Evolutionary conservation across 2,329 filamentous ascomycete genomes (phyloP).

Genomic region (Colletotrichum horii): DNA sequence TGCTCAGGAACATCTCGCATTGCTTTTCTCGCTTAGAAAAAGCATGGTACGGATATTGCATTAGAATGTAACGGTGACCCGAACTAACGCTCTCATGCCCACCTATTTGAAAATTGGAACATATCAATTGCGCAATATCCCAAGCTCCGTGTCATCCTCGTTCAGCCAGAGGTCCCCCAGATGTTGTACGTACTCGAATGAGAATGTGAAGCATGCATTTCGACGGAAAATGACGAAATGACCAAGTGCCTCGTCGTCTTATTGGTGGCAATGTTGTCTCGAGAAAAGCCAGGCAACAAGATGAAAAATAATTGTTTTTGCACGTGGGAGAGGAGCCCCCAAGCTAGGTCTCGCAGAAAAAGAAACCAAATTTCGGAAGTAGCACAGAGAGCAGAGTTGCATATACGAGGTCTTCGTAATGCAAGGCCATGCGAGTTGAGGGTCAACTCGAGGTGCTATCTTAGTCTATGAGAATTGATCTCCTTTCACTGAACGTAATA

Average conservation of each 20-base stretch:
- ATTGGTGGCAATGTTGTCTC: not conserved
- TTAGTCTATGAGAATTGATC: not conserved
- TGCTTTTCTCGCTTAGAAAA: not conserved
- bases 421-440: not conserved
- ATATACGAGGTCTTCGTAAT: not conserved
- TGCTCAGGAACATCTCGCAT: not conserved
- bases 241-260: accelerated
- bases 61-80: not conserved
- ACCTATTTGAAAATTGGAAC: not conserved
- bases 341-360: not conserved
- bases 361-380: not conserved
- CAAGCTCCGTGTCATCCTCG: not conserved
- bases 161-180: not conserved
- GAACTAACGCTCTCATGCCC: not conserved
- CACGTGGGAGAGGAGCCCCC: not conserved
- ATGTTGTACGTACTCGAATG: not conserved
- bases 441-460: not conserved
- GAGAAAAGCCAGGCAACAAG: not conserved
- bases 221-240: not conserved
- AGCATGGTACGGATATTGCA: not conserved
- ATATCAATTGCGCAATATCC: not conserved
- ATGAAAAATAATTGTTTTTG: accelerated
- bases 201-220: not conserved
- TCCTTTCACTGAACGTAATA: not conserved
- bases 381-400: not conserved